Evolutionary conservation across 305 asterid genomes (phyloP).

Genomic region (Petunia hybrid): DNA sequence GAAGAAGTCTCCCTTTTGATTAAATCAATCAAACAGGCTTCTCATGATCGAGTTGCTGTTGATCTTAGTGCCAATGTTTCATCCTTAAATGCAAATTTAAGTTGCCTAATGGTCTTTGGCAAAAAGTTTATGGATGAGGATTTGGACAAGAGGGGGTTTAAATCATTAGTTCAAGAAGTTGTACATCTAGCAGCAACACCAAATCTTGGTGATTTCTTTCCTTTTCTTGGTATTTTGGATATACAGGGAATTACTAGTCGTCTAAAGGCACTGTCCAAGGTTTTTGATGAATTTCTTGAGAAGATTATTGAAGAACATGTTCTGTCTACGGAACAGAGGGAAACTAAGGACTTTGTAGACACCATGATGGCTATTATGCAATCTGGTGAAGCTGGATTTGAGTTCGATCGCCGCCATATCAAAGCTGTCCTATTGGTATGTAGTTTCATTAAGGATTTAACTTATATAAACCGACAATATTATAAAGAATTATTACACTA

Average conservation of each 20-base stretch:
- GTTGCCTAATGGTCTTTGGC: constrained; percentile 66
- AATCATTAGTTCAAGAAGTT: constrained; percentile 52
- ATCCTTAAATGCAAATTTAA: constrained; percentile 51
- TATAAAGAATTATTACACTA: too few species aligned
- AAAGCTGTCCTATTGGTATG: constrained; percentile 68
- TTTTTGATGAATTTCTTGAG: constrained; percentile 60
- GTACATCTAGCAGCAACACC: constrained; percentile 50
- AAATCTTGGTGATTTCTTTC: constrained; percentile 65
- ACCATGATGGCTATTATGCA: constrained; percentile 63
- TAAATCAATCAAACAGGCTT: constrained; percentile 42
- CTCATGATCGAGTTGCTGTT: constrained; percentile 36
- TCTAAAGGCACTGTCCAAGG: constrained; percentile 53
- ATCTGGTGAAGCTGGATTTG: constrained; percentile 51
- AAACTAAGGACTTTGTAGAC: constrained; percentile 55
- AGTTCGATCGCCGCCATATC: constrained; percentile 67
- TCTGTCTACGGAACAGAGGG: constrained; percentile 32
- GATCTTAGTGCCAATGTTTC: constrained; percentile 60
- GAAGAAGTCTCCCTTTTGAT: constrained; percentile 48
- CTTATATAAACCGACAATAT: too few species aligned
- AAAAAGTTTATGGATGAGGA: constrained; percentile 63
- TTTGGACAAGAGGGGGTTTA: constrained; percentile 61
- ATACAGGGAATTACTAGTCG: constrained; percentile 58
- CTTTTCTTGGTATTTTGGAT: constrained; percentile 58
- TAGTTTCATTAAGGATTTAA: neutral
- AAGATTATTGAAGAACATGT: constrained; percentile 64